A percentile compares a stretch with the other conserved stretches of the same genome.
These are phyloP conservation scores for Acanthochlamys bracteata DNA, from an alignment of 106 monocot genomes.

Conservation along the genomic window DNA sequence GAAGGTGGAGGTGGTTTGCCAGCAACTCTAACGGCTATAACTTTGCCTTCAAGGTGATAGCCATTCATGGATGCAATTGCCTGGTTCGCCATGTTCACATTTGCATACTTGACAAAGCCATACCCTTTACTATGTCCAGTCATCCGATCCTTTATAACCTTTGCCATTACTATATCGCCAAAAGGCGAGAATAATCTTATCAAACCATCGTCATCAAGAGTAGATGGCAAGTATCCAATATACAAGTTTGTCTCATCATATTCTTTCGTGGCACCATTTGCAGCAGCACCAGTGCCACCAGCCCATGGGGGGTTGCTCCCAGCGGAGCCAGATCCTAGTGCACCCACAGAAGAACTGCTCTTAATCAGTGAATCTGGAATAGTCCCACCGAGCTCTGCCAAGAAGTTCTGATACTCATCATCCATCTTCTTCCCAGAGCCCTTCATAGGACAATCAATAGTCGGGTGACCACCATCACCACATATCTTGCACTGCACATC, in stretches of 20 bases:
- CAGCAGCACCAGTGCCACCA: constrained; percentile 3
- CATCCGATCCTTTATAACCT: constrained; percentile 82
- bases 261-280: constrained; percentile 59
- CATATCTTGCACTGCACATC: constrained; percentile 85
- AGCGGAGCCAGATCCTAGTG: constrained; percentile 35
- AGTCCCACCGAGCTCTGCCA: constrained; percentile 78
- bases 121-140: constrained; percentile 82
- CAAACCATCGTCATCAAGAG: constrained; percentile 65
- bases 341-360: constrained; percentile 15
- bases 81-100: constrained; percentile 59
- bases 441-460: constrained; percentile 89
- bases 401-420: constrained; percentile 88
- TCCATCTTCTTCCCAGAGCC: constrained; percentile 89
- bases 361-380: constrained; percentile 62
- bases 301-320: constrained; percentile 61
- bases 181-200: constrained; percentile 67
- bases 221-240: constrained; percentile 78
- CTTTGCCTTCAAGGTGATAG: constrained; percentile 71
- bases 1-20: constrained; percentile 82
- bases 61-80: constrained; percentile 83
- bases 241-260: constrained; percentile 91
- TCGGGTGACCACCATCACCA: constrained; percentile 91
- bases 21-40: constrained; percentile 82
- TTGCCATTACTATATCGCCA: constrained; percentile 89
- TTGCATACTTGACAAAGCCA: constrained; percentile 90